Percentiles rank a stretch among this genome's conserved stretches.
phyloP scores from a whole-genome alignment of 2,329 filamentous ascomycete genomes.

The Dothiorella sarmentorum region DNA sequence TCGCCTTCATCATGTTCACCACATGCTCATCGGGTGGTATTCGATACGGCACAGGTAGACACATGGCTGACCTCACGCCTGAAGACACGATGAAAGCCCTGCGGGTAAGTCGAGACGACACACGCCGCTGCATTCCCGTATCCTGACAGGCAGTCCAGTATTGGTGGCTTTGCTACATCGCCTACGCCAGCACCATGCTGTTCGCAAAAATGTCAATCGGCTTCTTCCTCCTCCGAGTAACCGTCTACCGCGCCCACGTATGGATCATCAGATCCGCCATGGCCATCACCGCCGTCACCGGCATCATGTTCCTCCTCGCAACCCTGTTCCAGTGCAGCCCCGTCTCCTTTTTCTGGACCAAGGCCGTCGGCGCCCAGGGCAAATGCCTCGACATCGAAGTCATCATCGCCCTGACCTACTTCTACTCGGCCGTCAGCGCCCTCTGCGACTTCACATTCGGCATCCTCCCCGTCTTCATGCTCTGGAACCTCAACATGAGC shows the following conservation, averaged over 20 bases:
- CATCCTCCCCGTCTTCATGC: constrained; percentile 49
- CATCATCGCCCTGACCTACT: constrained; percentile 44
- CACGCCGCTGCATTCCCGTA: not conserved
- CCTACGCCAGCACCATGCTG: constrained; percentile 16
- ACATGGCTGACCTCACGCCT: constrained; percentile 24
- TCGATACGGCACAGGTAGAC: constrained; percentile 4
- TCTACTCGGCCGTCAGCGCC: constrained; percentile 47
- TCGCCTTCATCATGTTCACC: constrained; percentile 22
- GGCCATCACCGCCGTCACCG: constrained; percentile 34
- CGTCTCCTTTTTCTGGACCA: constrained; percentile 49
- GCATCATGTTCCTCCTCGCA: constrained; percentile 44
- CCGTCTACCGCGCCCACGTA: not conserved
- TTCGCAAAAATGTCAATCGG: not conserved
- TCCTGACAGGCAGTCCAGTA: not conserved
- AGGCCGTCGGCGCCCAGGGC: constrained; percentile 36
- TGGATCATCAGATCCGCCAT: constrained; percentile 40
- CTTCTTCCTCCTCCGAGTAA: constrained; percentile 4
- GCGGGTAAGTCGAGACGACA: constrained; percentile 15
- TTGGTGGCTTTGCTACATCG: constrained; percentile 17
- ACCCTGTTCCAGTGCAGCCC: constrained; percentile 52
- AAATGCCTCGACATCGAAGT: constrained; percentile 41
- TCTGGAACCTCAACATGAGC: constrained; percentile 52
- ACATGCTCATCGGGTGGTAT: constrained; percentile 22
- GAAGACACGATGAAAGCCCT: constrained; percentile 26
- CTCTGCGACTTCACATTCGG: constrained; percentile 50